Conservation (phyloP, 2,329 filamentous ascomycete genomes). For the Pseudocercospora musae region DNA sequence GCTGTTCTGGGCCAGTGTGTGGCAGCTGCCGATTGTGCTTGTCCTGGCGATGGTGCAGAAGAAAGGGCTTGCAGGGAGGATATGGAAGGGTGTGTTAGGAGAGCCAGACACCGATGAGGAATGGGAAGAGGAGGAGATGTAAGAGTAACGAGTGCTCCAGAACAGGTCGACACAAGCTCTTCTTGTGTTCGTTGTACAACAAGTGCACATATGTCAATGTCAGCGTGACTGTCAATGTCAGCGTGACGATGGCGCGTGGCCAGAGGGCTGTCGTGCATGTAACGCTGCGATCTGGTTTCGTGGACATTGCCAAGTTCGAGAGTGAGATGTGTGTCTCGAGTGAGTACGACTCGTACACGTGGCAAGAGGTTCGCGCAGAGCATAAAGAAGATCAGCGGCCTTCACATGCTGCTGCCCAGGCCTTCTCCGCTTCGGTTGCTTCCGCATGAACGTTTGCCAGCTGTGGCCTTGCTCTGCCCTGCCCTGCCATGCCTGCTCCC, state of each 20-base stretch:
- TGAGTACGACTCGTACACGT: neutral
- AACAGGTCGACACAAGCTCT: neutral
- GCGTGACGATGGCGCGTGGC: neutral
- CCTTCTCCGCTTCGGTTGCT: neutral
- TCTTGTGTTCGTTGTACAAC: neutral
- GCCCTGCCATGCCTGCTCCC: neutral
- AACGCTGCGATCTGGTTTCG: neutral
- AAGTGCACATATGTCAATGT: neutral
- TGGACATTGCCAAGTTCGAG: neutral
- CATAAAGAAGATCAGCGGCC: neutral
- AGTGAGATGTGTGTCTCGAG: neutral
- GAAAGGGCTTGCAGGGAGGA: constrained; percentile 82
- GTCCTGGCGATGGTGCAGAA: constrained; percentile 89
- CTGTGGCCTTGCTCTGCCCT: neutral
- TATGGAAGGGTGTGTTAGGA: constrained; percentile 65
- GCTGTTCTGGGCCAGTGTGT: constrained; percentile 96
- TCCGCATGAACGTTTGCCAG: neutral
- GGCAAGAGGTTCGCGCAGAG: neutral
- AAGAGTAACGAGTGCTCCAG: neutral
- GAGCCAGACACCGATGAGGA: constrained; percentile 55
- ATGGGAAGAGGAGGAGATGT: constrained; percentile 51
- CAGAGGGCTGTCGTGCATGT: constrained; percentile 1
- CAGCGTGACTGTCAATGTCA: too few species aligned
- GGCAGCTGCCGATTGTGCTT: constrained; percentile 88
- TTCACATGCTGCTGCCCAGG: neutral